A percentile compares a stretch with the other conserved stretches of the same genome.
Conservation (phyloP, 75 land plant species). For the Picea glauca region DNA sequence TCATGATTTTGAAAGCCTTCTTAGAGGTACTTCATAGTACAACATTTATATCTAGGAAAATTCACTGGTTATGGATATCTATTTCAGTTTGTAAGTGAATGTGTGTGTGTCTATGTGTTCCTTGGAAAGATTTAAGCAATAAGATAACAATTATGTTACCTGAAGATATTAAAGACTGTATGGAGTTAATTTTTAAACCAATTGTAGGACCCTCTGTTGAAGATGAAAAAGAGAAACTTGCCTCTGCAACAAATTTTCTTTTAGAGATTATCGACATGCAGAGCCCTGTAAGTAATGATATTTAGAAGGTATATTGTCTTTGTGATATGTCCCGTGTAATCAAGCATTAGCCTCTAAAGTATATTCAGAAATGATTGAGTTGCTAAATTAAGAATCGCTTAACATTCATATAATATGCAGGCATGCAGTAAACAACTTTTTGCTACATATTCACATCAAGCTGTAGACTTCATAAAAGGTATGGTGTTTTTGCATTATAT, state of each 20-base stretch:
- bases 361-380: not conserved
- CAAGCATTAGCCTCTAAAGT: not conserved
- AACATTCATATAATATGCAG: conserved; percentile 2
- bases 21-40: not conserved
- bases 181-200: not conserved
- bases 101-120: not conserved
- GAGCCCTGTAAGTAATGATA: conserved; percentile 1
- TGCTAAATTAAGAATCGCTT: not conserved
- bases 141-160: not conserved
- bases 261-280: conserved; percentile 7
- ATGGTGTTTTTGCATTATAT: not conserved
- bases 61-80: not conserved
- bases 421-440: conserved; percentile 5
- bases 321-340: not conserved
- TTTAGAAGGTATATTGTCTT: not conserved
- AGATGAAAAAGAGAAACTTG: conserved; percentile 6
- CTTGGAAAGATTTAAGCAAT: not conserved
- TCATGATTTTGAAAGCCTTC: not conserved
- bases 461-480: conserved; percentile 10
- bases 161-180: not conserved
- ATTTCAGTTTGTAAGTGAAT: no score
- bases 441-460: conserved; percentile 8
- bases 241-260: conserved; percentile 4
- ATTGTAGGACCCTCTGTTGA: not conserved
- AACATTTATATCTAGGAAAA: not conserved